Percentiles rank a stretch among this genome's conserved stretches.
phyloP scores from a whole-genome alignment of 345 rosid species.

The Eucalyptus globulus region DNA sequence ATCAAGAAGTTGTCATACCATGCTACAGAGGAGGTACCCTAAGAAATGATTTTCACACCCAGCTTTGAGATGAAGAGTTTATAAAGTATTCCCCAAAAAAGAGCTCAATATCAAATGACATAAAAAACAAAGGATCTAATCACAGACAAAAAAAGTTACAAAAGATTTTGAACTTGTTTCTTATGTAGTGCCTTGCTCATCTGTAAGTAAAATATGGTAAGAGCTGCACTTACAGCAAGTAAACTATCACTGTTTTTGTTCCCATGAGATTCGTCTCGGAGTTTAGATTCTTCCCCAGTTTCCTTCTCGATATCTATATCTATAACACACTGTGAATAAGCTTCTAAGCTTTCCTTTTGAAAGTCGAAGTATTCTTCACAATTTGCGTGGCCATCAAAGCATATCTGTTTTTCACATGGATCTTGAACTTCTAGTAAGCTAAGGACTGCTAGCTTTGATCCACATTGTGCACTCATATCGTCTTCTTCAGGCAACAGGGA shows the following conservation, averaged over 20 bases:
- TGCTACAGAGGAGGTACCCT: neutral
- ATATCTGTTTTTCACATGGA: constrained; percentile 30
- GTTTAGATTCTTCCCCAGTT: constrained; percentile 18
- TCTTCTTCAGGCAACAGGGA: constrained; percentile 60
- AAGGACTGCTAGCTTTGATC: constrained; percentile 41
- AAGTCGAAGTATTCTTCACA: constrained; percentile 55
- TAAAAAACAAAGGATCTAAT: neutral
- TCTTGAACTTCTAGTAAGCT: constrained; percentile 59
- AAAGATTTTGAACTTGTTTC: neutral
- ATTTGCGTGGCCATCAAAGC: constrained; percentile 28
- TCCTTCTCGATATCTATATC: constrained; percentile 57
- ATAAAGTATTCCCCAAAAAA: neutral
- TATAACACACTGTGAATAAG: constrained; percentile 50
- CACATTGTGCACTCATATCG: constrained; percentile 11
- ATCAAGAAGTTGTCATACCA: neutral
- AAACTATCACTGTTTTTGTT: constrained; percentile 36
- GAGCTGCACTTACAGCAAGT: constrained; percentile 27
- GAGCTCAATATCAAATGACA: neutral
- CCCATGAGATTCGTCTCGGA: constrained; percentile 27
- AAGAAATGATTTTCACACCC: neutral
- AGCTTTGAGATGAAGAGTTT: neutral
- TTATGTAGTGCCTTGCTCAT: neutral
- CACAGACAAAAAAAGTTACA: neutral
- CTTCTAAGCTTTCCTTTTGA: constrained; percentile 39
- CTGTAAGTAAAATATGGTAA: neutral